phyloP scores from a whole-genome alignment of 257 asterid species.

The Lithospermum erythrorhizon region DNA sequence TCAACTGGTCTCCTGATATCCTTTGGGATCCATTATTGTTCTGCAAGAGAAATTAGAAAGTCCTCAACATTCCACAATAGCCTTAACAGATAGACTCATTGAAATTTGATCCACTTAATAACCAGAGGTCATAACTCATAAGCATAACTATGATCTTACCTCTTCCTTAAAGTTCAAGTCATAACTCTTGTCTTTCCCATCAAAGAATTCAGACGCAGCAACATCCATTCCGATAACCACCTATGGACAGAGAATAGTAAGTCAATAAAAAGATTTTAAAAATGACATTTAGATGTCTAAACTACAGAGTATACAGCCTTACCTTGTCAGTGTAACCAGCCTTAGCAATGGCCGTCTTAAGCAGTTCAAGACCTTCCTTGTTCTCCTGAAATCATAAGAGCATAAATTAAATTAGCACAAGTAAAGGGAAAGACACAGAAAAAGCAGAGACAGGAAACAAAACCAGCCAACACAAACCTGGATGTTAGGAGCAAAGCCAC shows the following conservation, averaged over 20 bases:
- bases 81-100: neutral
- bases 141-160: constrained; percentile 20
- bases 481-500: constrained; percentile 98
- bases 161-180: constrained; percentile 98
- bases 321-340: constrained; percentile 92
- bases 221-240: constrained; percentile 99
- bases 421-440: neutral
- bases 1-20: constrained; percentile 88
- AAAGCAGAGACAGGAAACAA: neutral
- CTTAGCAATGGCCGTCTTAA: constrained; percentile 93
- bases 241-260: constrained; percentile 18
- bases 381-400: constrained; percentile 55
- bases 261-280: neutral
- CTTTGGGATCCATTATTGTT: constrained; percentile 66
- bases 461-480: constrained; percentile 36
- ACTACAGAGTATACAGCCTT: constrained; percentile 11
- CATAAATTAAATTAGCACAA: constrained; percentile 9
- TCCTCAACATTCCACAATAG: neutral
- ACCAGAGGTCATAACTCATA: neutral
- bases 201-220: constrained; percentile 94
- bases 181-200: constrained; percentile 54
- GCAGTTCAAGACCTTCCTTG: constrained; percentile 97
- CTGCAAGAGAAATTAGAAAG: constrained; percentile 28
- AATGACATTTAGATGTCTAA: neutral
- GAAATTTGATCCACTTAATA: neutral